Evolutionary conservation across 176 grass and related monocot genomes (phyloP).

Genomic region (Raddia distichophylla): DNA sequence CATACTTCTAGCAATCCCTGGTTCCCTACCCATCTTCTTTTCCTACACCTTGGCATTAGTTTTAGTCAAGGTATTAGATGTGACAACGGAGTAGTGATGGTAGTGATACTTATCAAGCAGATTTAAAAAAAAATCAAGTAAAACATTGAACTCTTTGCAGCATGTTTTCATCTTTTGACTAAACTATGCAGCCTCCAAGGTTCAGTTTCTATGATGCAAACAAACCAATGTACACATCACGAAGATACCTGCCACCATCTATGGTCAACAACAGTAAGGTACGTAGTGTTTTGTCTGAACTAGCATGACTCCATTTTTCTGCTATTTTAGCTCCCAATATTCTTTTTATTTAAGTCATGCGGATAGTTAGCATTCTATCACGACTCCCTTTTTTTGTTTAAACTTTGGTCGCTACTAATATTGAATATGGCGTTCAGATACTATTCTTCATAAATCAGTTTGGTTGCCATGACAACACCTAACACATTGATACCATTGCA

Average conservation of each 20-base stretch:
- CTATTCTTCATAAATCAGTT: slow-evolving; percentile 3
- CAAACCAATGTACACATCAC: slow-evolving; percentile 86
- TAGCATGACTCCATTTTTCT: slow-evolving; percentile 12
- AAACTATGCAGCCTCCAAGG: slow-evolving; percentile 64
- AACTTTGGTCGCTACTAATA: slow-evolving; percentile 16
- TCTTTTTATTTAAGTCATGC: slow-evolving; percentile 9
- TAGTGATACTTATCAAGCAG: background rate
- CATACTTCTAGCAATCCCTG: background rate
- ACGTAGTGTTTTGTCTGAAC: background rate
- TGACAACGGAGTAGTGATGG: background rate
- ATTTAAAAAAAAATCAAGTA: background rate
- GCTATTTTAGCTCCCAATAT: background rate
- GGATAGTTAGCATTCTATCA: background rate
- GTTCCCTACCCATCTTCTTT: background rate
- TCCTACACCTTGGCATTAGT: background rate
- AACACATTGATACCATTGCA: slow-evolving; percentile 35
- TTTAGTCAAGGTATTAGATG: background rate
- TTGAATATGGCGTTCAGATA: background rate
- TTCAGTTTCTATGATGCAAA: slow-evolving; percentile 90
- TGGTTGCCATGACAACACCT: background rate
- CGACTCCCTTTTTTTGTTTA: background rate
- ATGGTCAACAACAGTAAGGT: slow-evolving; percentile 80
- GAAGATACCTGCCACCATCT: slow-evolving; percentile 86
- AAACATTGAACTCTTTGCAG: background rate
- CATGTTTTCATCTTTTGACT: slow-evolving; percentile 21